A percentile compares a stretch with the other conserved stretches of the same genome.
Conservation (phyloP, 768 basidiomycete species). For the Trametes cubensis region DNA sequence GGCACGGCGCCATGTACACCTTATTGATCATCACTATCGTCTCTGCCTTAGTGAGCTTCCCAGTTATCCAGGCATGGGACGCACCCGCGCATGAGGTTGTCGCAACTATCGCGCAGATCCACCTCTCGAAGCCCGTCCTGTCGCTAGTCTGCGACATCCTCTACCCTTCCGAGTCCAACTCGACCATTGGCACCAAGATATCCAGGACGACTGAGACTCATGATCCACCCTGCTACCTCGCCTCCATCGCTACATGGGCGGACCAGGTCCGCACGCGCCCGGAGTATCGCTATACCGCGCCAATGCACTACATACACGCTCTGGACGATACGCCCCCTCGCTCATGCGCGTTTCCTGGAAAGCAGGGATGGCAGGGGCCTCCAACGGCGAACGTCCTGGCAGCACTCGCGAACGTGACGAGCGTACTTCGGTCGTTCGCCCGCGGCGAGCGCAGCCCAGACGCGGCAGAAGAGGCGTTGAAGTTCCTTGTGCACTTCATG, state of each 20-base stretch:
- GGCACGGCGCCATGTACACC: no score
- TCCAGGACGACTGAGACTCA: conserved; percentile 29
- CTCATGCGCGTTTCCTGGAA: conserved; percentile 76
- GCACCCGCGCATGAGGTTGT: conserved; percentile 83
- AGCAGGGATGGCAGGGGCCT: conserved; percentile 69
- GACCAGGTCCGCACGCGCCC: conserved; percentile 59
- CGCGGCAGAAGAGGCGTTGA: conserved; percentile 75
- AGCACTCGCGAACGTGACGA: conserved; percentile 77
- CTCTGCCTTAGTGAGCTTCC: conserved; percentile 11
- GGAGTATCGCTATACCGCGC: conserved; percentile 66
- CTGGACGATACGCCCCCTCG: conserved; percentile 76
- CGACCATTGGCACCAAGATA: neutral
- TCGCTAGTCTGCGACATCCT: conserved; percentile 74
- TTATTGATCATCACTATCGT: no score
- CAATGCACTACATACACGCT: conserved; percentile 77
- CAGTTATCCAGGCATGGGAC: conserved; percentile 41
- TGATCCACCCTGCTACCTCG: conserved; percentile 71
- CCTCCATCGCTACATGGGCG: conserved; percentile 87
- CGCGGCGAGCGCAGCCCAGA: conserved; percentile 25
- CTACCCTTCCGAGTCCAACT: conserved; percentile 36
- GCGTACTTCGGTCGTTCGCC: conserved; percentile 36
- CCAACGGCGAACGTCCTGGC: conserved; percentile 71
- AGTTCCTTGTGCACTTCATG: conserved; percentile 91
- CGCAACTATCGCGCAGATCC: conserved; percentile 92
- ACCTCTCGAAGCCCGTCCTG: conserved; percentile 75